Evolutionary conservation across 768 basidiomycete species (phyloP).

Genomic region (Dictyophora rubrovolvata): DNA sequence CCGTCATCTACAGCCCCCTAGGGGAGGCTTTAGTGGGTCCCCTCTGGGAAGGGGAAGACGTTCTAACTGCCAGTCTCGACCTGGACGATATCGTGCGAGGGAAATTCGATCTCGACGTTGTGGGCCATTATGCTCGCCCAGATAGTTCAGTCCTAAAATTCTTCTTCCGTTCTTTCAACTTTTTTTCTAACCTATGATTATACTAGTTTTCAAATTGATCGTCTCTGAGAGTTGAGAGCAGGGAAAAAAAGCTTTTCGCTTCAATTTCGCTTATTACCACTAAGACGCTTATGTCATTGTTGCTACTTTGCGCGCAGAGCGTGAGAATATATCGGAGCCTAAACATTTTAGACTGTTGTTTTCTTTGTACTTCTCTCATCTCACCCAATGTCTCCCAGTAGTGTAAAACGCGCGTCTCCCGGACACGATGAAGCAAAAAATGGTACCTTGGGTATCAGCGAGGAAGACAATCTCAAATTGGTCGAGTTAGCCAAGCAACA

Average conservation of each 20-base stretch:
- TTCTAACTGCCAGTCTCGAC: slow-evolving; percentile 48
- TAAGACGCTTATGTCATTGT: slow-evolving; percentile 9
- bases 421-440: slow-evolving; percentile 68
- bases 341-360: slow-evolving; percentile 16
- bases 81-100: slow-evolving; percentile 45
- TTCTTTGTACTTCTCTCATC: neutral
- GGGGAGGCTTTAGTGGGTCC: slow-evolving; percentile 54
- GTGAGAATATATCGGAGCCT: slow-evolving; percentile 8
- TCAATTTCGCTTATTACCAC: slow-evolving; percentile 23
- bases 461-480: slow-evolving; percentile 64
- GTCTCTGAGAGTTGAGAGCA: slow-evolving; percentile 52
- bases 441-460: slow-evolving; percentile 43
- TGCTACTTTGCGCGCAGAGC: neutral
- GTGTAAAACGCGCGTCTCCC: slow-evolving; percentile 66
- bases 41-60: slow-evolving; percentile 38
- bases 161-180: neutral
- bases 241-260: slow-evolving; percentile 69
- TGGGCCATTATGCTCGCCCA: slow-evolving; percentile 51
- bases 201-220: neutral
- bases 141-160: slow-evolving; percentile 32
- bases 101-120: slow-evolving; percentile 53
- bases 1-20: slow-evolving; percentile 47
- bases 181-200: neutral
- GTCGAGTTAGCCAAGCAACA: slow-evolving; percentile 56
- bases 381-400: slow-evolving; percentile 12